Evolutionary conservation across 257 asterid species (phyloP).

Genomic region (Ligustrum vulgare): DNA sequence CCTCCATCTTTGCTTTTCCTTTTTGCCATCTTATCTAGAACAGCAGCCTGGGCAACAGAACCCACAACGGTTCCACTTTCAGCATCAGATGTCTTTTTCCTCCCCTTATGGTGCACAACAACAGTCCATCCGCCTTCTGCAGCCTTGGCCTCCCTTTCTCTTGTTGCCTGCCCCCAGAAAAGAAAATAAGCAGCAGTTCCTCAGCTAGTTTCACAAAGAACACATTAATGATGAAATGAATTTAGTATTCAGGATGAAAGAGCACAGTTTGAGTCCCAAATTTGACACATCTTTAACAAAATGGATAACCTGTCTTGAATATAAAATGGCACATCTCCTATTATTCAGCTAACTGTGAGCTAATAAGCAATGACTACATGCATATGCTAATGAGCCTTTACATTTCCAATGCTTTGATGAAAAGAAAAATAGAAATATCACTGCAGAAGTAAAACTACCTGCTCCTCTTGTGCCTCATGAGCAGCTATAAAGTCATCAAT

Average conservation of each 20-base stretch:
- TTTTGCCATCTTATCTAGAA: slow-evolving; percentile 58
- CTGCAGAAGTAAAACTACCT: slow-evolving; percentile 43
- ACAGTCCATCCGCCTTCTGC: slow-evolving; percentile 98
- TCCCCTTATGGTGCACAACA: slow-evolving; percentile 87
- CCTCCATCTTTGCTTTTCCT: slow-evolving; percentile 73
- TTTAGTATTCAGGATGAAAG: background rate
- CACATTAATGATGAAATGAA: background rate
- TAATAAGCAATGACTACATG: slow-evolving; percentile 4
- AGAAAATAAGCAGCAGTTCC: slow-evolving; percentile 12
- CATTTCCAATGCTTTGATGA: background rate
- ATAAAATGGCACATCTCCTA: background rate
- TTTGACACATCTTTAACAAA: background rate
- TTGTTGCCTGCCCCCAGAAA: slow-evolving; percentile 58
- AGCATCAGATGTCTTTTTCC: slow-evolving; percentile 84
- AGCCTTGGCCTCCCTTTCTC: slow-evolving; percentile 70
- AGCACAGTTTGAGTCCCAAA: background rate
- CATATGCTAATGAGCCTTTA: background rate
- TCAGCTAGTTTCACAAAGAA: slow-evolving; percentile 1
- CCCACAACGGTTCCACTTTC: slow-evolving; percentile 88
- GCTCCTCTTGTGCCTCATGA: slow-evolving; percentile 72
- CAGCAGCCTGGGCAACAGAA: slow-evolving; percentile 89
- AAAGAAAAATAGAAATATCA: background rate
- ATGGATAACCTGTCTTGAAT: background rate
- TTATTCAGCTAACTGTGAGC: background rate
- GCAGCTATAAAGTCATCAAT: slow-evolving; percentile 80